Evolutionary conservation across 2,329 filamentous ascomycete genomes (phyloP).

Genomic region (Colletotrichum scovillei): DNA sequence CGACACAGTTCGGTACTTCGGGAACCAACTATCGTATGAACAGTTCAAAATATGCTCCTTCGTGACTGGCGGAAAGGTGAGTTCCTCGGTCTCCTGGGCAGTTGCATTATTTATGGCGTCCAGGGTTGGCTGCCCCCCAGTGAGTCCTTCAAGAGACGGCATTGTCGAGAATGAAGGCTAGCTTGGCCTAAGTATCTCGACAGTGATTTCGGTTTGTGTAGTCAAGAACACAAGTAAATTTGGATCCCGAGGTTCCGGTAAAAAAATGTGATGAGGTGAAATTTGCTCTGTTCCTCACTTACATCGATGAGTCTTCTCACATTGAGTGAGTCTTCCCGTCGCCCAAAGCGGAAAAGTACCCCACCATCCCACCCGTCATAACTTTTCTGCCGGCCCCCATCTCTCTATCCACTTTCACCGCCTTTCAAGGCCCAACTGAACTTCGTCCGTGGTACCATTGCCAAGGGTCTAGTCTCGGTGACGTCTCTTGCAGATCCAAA

Average conservation of each 20-base stretch:
- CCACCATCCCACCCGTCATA: conserved; percentile 24
- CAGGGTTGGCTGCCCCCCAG: conserved; percentile 32
- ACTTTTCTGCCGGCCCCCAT: conserved; percentile 29
- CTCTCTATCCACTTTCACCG: conserved; percentile 8
- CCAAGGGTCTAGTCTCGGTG: conserved; percentile 27
- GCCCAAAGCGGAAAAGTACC: conserved; percentile 31
- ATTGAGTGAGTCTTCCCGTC: conserved; percentile 29
- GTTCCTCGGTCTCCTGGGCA: conserved; percentile 39
- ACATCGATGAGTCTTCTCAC: conserved; percentile 32
- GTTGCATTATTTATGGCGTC: conserved; percentile 23
- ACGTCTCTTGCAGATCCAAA: conserved; percentile 20
- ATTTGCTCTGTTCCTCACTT: conserved; percentile 16
- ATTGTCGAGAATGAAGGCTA: conserved; percentile 38
- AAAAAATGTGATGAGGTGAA: neutral
- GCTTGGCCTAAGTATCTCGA: neutral
- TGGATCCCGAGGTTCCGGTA: neutral
- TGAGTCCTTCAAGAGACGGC: conserved; percentile 44
- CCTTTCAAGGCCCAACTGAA: conserved; percentile 14
- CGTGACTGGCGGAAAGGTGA: conserved; percentile 85
- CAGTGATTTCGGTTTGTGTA: neutral
- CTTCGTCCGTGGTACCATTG: conserved; percentile 12
- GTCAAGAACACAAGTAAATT: neutral
- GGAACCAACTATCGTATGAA: conserved; percentile 93
- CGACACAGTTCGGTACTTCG: conserved; percentile 78
- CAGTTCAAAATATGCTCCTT: conserved; percentile 92